A percentile compares a stretch with the other conserved stretches of the same genome.
phyloP scores from a whole-genome alignment of 768 basidiomycete genomes.

The Pleurotus cornucopiae region DNA sequence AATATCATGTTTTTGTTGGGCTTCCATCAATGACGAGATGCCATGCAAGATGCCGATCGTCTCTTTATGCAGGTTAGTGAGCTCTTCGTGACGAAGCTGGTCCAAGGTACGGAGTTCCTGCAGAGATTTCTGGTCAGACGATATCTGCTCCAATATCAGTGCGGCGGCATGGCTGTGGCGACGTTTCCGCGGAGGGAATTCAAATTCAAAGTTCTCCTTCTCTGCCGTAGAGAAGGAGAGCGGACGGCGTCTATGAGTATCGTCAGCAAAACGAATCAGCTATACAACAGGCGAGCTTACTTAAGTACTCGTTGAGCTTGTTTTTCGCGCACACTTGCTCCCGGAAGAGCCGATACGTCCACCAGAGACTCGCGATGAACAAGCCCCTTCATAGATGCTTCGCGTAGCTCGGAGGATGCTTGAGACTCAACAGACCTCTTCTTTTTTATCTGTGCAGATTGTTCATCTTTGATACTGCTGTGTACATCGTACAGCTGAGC shows the following conservation, averaged over 20 bases:
- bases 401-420: too few species aligned
- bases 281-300: too few species aligned
- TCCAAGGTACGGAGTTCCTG: neutral
- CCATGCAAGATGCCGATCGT: neutral
- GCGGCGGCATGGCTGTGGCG: neutral
- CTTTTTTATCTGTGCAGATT: too few species aligned
- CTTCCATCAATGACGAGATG: neutral
- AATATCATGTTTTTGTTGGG: slow-evolving; percentile 2
- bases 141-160: neutral
- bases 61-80: neutral
- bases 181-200: neutral
- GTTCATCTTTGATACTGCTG: too few species aligned
- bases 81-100: neutral
- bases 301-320: too few species aligned
- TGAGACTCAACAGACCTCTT: too few species aligned
- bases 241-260: neutral
- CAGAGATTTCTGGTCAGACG: neutral
- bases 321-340: too few species aligned
- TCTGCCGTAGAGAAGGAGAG: neutral
- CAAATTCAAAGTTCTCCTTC: neutral
- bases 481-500: too few species aligned
- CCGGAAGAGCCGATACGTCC: too few species aligned
- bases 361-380: too few species aligned
- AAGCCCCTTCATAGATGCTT: too few species aligned
- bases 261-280: too few species aligned